A percentile compares a stretch with the other conserved stretches of the same genome.
phyloP scores from a whole-genome alignment of 164 flowering plant species.

The Magnolia officinalis region DNA sequence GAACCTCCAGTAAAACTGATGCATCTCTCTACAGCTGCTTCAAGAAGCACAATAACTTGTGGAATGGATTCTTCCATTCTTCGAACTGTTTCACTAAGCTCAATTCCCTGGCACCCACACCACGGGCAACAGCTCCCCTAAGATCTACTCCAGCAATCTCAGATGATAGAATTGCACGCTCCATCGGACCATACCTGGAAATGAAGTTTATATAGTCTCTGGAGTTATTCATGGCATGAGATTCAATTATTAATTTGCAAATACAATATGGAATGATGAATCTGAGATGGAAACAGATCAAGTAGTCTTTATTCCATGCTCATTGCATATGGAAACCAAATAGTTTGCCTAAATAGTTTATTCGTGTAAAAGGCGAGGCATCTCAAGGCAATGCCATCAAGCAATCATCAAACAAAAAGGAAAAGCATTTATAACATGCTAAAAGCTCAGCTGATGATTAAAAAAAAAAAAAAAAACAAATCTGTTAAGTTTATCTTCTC shows the following conservation, averaged over 20 bases:
- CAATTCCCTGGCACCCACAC: slow-evolving; percentile 97
- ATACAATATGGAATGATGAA: neutral
- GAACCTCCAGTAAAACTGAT: slow-evolving; percentile 96
- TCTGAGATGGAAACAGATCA: neutral
- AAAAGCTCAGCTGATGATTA: neutral
- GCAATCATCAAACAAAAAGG: neutral
- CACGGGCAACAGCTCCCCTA: slow-evolving; percentile 88
- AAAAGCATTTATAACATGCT: neutral
- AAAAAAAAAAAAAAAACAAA: neutral
- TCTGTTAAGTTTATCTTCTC: slow-evolving; percentile 2
- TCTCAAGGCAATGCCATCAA: neutral
- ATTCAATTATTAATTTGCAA: neutral
- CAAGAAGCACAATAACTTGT: slow-evolving; percentile 86
- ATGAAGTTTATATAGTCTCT: neutral
- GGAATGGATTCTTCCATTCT: slow-evolving; percentile 99
- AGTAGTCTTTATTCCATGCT: neutral
- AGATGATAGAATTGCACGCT: slow-evolving; percentile 86
- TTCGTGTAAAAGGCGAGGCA: neutral
- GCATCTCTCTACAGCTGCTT: slow-evolving; percentile 97
- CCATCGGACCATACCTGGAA: slow-evolving; percentile 92
- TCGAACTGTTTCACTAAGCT: slow-evolving; percentile 96
- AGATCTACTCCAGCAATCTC: slow-evolving; percentile 83
- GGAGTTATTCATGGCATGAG: neutral
- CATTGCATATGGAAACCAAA: neutral
- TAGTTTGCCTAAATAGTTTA: too few relatives aligned